Percentiles rank a stretch among this genome's conserved stretches.
Conservation (phyloP, 2,329 filamentous ascomycete genomes). For the Beauveria sp. region DNA sequence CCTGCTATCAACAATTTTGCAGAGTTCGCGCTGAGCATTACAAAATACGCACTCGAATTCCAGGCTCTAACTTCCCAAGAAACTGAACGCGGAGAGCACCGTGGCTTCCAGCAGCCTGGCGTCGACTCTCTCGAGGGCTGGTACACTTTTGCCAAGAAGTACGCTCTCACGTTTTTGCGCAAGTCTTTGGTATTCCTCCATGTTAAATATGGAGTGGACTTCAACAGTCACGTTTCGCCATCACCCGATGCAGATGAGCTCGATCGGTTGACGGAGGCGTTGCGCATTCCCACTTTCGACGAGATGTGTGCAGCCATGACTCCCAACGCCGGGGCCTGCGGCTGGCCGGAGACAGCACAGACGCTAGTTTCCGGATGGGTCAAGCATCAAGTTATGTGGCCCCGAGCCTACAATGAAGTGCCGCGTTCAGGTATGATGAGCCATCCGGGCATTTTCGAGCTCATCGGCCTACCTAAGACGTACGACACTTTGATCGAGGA, state of each 20-base stretch:
- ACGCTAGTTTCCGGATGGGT: slow-evolving; percentile 64
- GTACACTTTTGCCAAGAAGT: slow-evolving; percentile 63
- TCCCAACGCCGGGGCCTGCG: slow-evolving; percentile 33
- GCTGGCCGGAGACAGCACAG: slow-evolving; percentile 41
- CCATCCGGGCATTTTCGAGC: slow-evolving; percentile 88
- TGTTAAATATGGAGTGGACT: slow-evolving; percentile 81
- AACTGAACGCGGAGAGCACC: slow-evolving; percentile 30
- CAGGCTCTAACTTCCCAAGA: slow-evolving; percentile 24
- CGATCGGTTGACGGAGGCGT: slow-evolving; percentile 66
- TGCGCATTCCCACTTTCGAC: slow-evolving; percentile 71
- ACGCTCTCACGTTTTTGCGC: slow-evolving; percentile 82
- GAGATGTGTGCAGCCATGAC: slow-evolving; percentile 63
- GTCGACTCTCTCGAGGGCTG: slow-evolving; percentile 47
- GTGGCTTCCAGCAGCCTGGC: slow-evolving; percentile 47
- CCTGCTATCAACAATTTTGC: slow-evolving; percentile 47
- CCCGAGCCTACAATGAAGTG: slow-evolving; percentile 21
- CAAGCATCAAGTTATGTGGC: slow-evolving; percentile 47
- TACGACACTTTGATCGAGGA: slow-evolving; percentile 92
- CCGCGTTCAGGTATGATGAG: slow-evolving; percentile 46
- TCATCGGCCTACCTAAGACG: slow-evolving; percentile 84
- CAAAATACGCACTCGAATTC: slow-evolving; percentile 36
- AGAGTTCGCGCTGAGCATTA: slow-evolving; percentile 44
- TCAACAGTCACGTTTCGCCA: slow-evolving; percentile 60
- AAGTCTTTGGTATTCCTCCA: slow-evolving; percentile 80
- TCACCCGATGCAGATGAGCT: slow-evolving; percentile 67